Percentiles rank a stretch among this genome's conserved stretches.
phyloP scores from a whole-genome alignment of 306 rosid genomes.

The Rubus idaeus region DNA sequence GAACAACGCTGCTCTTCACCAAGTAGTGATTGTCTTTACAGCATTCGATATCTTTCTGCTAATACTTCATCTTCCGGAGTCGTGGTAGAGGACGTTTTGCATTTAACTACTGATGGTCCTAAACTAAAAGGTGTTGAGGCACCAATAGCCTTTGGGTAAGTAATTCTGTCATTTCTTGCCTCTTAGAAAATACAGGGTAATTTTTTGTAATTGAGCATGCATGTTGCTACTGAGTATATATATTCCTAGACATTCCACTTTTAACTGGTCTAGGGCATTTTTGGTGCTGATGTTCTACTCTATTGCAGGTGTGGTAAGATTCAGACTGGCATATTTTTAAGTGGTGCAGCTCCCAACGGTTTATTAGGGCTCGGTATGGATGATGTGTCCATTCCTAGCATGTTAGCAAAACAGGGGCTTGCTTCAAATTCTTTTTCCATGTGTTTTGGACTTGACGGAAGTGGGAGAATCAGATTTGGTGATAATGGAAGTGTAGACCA shows the following conservation, averaged over 20 bases:
- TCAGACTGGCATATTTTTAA: constrained; percentile 71
- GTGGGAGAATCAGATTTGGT: constrained; percentile 82
- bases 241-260: not conserved
- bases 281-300: constrained; percentile 12
- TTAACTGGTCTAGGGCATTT: constrained; percentile 3
- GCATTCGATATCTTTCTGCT: constrained; percentile 49
- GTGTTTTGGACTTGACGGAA: constrained; percentile 72
- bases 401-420: constrained; percentile 60
- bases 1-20: constrained; percentile 53
- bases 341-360: constrained; percentile 83
- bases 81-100: constrained; percentile 82
- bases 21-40: constrained; percentile 50
- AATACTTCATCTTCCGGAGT: constrained; percentile 69
- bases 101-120: constrained; percentile 57
- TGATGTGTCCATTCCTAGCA: constrained; percentile 68
- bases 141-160: constrained; percentile 71
- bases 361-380: constrained; percentile 83
- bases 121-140: constrained; percentile 35
- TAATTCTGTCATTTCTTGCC: constrained; percentile 20
- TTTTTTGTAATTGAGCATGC: not conserved
- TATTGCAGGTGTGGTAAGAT: constrained; percentile 78
- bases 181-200: too few relatives aligned
- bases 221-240: not conserved
- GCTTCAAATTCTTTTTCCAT: constrained; percentile 79
- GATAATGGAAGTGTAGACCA: constrained; percentile 62